Evolutionary conservation across 2,329 filamentous ascomycete species (phyloP).

Genomic region (Hyphodiscus sp.): DNA sequence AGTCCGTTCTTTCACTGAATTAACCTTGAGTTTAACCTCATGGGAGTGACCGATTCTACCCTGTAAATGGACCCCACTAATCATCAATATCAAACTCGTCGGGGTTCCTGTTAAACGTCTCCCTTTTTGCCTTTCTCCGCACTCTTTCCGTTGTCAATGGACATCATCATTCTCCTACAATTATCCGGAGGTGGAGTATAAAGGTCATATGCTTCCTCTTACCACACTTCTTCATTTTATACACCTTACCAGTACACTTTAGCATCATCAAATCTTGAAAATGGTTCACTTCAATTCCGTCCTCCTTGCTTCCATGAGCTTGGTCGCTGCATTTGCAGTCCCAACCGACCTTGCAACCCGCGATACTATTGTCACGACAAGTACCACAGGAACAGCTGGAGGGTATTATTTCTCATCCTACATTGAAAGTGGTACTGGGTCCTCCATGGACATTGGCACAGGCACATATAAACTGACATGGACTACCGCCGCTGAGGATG

Average conservation of each 20-base stretch:
- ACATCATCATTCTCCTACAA: too few relatives aligned
- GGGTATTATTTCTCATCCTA: conserved; percentile 57
- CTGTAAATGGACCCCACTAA: too few relatives aligned
- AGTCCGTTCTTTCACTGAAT: too few relatives aligned
- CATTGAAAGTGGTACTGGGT: conserved; percentile 46
- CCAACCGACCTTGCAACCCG: conserved; percentile 4
- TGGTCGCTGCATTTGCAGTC: conserved; percentile 9
- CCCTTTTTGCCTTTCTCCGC: too few relatives aligned
- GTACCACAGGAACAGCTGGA: conserved; percentile 44
- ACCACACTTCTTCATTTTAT: neutral
- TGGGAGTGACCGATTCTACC: too few relatives aligned
- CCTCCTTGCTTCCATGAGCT: conserved; percentile 7
- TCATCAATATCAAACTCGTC: too few relatives aligned
- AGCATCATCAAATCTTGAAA: neutral
- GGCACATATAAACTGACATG: conserved; percentile 46
- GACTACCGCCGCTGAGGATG: conserved; percentile 39
- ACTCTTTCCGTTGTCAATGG: too few relatives aligned
- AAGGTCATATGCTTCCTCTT: too few relatives aligned
- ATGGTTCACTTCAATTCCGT: conserved; percentile 20
- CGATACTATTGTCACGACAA: conserved; percentile 32
- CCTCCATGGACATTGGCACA: conserved; percentile 47
- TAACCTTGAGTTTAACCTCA: too few relatives aligned
- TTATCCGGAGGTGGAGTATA: too few relatives aligned
- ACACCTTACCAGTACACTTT: too few relatives aligned
- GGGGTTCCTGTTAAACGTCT: too few relatives aligned